These are phyloP conservation scores for Wilhelminamyces savonicus DNA, from an alignment of 805 yeast species.

Conservation along the genomic window DNA sequence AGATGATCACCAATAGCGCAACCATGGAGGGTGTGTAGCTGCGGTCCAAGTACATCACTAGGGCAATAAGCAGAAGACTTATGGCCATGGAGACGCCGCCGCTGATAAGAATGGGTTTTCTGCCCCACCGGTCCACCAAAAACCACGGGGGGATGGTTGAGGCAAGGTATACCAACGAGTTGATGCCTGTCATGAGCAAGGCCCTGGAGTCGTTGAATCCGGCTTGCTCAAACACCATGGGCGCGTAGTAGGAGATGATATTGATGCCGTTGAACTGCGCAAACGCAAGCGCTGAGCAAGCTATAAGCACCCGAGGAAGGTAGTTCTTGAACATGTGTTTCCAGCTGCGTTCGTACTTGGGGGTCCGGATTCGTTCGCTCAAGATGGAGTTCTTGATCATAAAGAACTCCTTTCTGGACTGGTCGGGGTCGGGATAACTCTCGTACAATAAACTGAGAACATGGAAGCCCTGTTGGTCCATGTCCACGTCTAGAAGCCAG, in stretches of 20 bases:
- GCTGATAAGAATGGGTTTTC: slow-evolving; percentile 37
- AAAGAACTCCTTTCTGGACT: slow-evolving; percentile 38
- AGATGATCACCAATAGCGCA: slow-evolving; percentile 34
- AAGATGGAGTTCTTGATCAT: slow-evolving; percentile 40
- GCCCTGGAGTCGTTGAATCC: slow-evolving; percentile 39
- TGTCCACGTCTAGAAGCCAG: slow-evolving; percentile 77
- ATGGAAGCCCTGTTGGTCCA: slow-evolving; percentile 49
- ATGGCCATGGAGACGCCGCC: slow-evolving; percentile 36
- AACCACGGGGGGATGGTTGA: slow-evolving; percentile 42
- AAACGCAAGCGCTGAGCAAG: slow-evolving; percentile 38
- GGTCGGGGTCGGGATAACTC: slow-evolving; percentile 22
- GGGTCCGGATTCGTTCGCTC: slow-evolving; percentile 30
- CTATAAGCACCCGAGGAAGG: slow-evolving; percentile 28
- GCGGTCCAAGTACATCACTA: slow-evolving; percentile 25
- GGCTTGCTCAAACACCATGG: slow-evolving; percentile 45
- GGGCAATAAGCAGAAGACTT: slow-evolving; percentile 27
- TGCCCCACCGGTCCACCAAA: slow-evolving; percentile 39
- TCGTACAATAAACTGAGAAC: slow-evolving; percentile 29
- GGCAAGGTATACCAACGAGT: slow-evolving; percentile 31
- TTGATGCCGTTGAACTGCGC: slow-evolving; percentile 52
- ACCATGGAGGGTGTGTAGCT: slow-evolving; percentile 31
- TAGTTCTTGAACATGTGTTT: slow-evolving; percentile 35
- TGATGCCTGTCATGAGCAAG: slow-evolving; percentile 38
- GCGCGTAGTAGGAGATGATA: slow-evolving; percentile 53
- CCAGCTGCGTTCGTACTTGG: slow-evolving; percentile 37